Evolutionary conservation across 768 basidiomycete species (phyloP).

Genomic region (Kwoniella botswanensis): DNA sequence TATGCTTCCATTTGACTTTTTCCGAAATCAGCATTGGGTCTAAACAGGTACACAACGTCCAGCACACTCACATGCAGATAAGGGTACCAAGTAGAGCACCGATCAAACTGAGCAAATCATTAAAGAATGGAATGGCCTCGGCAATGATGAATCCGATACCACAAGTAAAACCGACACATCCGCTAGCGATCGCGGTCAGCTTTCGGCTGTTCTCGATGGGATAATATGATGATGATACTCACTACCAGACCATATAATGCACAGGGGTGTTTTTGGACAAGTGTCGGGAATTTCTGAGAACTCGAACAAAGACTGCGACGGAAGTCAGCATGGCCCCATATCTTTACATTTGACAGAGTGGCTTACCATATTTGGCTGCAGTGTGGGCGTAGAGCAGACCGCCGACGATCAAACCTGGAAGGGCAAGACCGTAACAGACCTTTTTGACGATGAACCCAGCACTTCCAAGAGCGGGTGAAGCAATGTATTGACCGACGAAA

Average conservation of each 20-base stretch:
- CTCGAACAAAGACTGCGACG: constrained; percentile 42
- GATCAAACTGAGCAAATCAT: constrained; percentile 43
- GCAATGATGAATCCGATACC: constrained; percentile 46
- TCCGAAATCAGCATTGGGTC: background rate
- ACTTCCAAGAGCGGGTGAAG: constrained; percentile 55
- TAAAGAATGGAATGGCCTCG: constrained; percentile 53
- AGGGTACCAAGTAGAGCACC: constrained; percentile 48
- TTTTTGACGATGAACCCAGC: constrained; percentile 53
- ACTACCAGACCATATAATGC: constrained; percentile 47
- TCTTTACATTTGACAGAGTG: background rate
- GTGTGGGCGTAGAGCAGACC: constrained; percentile 41
- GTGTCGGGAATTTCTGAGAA: constrained; percentile 42
- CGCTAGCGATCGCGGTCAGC: constrained; percentile 20
- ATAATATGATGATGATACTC: constrained; percentile 17
- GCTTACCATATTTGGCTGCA: constrained; percentile 8
- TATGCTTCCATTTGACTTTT: constrained; percentile 34
- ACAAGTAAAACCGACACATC: constrained; percentile 38
- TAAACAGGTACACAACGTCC: background rate
- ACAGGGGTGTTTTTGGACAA: constrained; percentile 34
- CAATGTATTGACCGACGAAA: constrained; percentile 52
- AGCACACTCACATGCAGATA: constrained; percentile 38
- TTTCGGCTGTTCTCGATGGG: background rate
- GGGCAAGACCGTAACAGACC: constrained; percentile 46
- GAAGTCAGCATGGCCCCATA: background rate
- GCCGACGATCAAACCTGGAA: constrained; percentile 43